A percentile compares a stretch with the other conserved stretches of the same genome.
These are phyloP conservation scores for Eucalyptus viminalis DNA, from an alignment of 345 rosid genomes.

Conservation along the genomic window DNA sequence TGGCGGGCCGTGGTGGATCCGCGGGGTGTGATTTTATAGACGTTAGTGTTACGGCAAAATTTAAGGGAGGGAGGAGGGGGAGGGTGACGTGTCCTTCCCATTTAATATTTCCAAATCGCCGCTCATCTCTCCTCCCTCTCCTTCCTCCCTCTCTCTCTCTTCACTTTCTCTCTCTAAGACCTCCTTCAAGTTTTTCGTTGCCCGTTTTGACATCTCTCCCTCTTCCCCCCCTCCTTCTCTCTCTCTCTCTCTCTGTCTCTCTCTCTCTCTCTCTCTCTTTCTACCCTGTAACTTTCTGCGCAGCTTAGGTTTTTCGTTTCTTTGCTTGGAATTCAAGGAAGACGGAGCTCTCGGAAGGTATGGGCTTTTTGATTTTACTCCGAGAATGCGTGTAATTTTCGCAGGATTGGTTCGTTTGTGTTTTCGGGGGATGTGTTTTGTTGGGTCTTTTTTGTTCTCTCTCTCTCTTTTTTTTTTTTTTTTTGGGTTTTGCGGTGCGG, in stretches of 20 bases:
- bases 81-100: conserved; percentile 4
- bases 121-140: background rate
- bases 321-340: conserved; percentile 31
- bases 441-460: background rate
- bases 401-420: background rate
- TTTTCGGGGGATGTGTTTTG: background rate
- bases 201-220: background rate
- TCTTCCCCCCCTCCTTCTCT: background rate
- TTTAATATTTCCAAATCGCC: conserved; percentile 5
- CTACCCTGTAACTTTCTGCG: background rate
- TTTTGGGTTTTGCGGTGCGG: background rate
- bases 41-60: conserved; percentile 53
- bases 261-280: background rate
- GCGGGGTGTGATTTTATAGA: background rate
- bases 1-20: background rate
- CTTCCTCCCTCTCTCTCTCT: background rate
- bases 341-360: conserved; percentile 26
- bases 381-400: background rate
- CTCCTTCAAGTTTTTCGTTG: background rate
- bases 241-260: background rate
- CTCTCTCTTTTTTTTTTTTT: rapidly evolving
- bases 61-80: background rate
- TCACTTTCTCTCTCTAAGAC: background rate
- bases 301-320: conserved; percentile 9
- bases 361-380: background rate